Base-by-base conservation (phyloP, 257 asterid genomes). In the Anisodus tanguticus region DNA sequence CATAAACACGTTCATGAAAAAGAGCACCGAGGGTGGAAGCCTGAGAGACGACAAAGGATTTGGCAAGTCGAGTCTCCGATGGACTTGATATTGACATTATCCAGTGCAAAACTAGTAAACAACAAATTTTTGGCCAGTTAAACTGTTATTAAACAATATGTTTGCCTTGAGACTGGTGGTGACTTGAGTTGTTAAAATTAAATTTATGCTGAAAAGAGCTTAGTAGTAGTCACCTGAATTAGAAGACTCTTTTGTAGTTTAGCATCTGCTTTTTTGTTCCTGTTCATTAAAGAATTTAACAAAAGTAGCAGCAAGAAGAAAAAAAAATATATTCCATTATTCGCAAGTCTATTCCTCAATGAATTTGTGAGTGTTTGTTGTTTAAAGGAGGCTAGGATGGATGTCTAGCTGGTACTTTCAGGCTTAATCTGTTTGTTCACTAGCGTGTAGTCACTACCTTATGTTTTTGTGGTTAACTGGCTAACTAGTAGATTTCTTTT, bases 261-360 rank as follows among this genome's bases (percentile, higher is more conserved):
- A 67, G 49, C 74, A 67, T 67, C 49, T 67, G 22, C 74, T 2
- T 67, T 31, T 67, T 67, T 35, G 49, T 67, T 35, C 74, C 74
- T 13, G 49, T 31, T 67, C 49, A 12, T 67, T 67, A 35, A 67
- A 35, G 49, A 67, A 35, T 67, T 67, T 37, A 35, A 67, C 49
- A 35, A 6, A 10, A 35, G 71, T 31, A 66, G 19, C 45, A 66
- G 72, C 5, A 5, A 12, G 31, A 67, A 67, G 72, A 31, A 66
- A 67, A 67, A 19, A 67, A 69, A 39, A 39, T 69, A 69, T 17
- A 10, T 69, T 69, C 78, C 15, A 68, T 69, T 26, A 62, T 62
- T 0, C 31, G 13, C 78, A 39, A 67, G 78, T 69, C 15, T 69
- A 39, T 16, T 69, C 41, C 54, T 39, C 31, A 41, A 41, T 39